A percentile compares a stretch with the other conserved stretches of the same genome.
These are phyloP conservation scores for Abrus precatorius DNA, from an alignment of 306 rosid species.

Conservation along the genomic window DNA sequence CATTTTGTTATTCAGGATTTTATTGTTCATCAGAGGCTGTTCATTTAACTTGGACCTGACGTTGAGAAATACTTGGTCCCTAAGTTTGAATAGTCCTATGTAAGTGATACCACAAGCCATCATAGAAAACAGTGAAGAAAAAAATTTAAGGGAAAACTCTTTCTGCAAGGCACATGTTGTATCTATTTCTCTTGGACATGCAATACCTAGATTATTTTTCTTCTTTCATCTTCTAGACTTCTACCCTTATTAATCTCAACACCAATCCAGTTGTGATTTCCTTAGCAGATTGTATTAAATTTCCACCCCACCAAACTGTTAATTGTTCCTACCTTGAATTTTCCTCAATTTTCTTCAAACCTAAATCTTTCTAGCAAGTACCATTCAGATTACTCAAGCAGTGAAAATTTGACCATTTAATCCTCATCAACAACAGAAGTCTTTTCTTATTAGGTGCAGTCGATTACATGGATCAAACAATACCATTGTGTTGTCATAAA, in stretches of 20 bases:
- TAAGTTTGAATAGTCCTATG: neutral
- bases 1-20: neutral
- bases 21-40: neutral
- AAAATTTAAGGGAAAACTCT: neutral
- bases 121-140: slow-evolving; percentile 1
- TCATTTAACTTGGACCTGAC: neutral
- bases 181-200: neutral
- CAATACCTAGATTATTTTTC: neutral
- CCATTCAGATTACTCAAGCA: slow-evolving; percentile 1
- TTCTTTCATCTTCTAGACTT: slow-evolving; percentile 3
- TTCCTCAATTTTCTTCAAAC: slow-evolving; percentile 15
- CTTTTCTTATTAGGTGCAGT: neutral
- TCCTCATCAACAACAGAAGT: neutral
- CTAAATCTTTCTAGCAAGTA: slow-evolving; percentile 3
- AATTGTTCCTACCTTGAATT: neutral
- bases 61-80: neutral
- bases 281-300: neutral
- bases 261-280: neutral
- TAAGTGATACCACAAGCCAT: neutral
- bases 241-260: neutral
- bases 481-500: neutral
- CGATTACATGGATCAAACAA: slow-evolving; percentile 7
- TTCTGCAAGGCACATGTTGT: neutral
- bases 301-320: neutral
- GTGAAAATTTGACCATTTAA: neutral